Conservation (phyloP, 345 rosid genomes). For the Nasturtium officinale region DNA sequence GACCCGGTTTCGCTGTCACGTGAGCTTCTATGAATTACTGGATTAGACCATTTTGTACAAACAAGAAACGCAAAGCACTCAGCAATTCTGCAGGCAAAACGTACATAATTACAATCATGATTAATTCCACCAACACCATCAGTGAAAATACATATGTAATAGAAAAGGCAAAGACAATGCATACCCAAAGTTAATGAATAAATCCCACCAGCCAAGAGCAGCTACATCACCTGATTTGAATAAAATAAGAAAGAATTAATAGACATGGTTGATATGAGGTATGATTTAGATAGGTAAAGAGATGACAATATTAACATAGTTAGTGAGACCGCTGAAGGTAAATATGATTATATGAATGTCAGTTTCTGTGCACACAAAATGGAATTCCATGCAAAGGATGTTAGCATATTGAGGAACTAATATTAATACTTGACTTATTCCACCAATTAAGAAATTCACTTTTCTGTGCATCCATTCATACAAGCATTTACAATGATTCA, state of each 20-base stretch:
- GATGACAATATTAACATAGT: not conserved
- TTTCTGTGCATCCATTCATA: constrained; percentile 14
- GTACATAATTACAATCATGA: constrained; percentile 30
- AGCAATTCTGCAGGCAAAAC: constrained; percentile 69
- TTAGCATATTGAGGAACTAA: not conserved
- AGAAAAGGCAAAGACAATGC: constrained; percentile 28
- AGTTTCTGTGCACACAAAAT: constrained; percentile 4
- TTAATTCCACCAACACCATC: not conserved
- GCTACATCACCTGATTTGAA: constrained; percentile 69
- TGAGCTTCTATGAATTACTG: constrained; percentile 72
- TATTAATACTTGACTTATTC: constrained; percentile 2
- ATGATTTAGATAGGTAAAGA: constrained; percentile 4
- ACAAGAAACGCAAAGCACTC: constrained; percentile 96
- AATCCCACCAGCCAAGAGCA: constrained; percentile 97
- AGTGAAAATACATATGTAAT: not conserved
- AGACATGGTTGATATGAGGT: not conserved
- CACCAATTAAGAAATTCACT: constrained; percentile 1
- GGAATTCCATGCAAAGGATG: not conserved
- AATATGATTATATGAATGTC: constrained; percentile 3
- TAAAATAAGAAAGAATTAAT: not conserved
- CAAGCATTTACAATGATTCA: not conserved
- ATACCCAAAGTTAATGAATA: constrained; percentile 90
- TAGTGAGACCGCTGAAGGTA: not conserved
- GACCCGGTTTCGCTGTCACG: constrained; percentile 56
- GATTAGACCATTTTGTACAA: constrained; percentile 94